Base-by-base conservation (phyloP, 1,284 basidiomycete genomes). In the Sparassis latifolia region DNA sequence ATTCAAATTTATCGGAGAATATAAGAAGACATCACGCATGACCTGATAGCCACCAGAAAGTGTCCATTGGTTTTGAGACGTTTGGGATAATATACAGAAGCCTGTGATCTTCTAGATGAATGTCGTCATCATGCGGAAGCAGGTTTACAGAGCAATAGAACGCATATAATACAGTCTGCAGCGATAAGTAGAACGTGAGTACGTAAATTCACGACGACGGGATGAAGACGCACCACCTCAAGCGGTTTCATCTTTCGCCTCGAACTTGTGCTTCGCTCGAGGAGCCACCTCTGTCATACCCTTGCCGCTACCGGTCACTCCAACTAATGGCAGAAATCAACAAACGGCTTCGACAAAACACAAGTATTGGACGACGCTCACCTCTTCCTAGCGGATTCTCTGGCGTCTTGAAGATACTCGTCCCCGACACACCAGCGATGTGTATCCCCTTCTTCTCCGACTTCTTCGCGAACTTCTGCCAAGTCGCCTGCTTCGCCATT, bases 391-490 rank as follows among this genome's bases (percentile, higher is more conserved):
- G 70, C 1, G 93, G 92, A 65, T 95, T 95, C 60, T 97, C 94
- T 10, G 94, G 92, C 3, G 94, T 98, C 71, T 92, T 90, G 78
- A 98, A 98, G 59, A 97, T 96, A 60, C 90, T 93, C 62, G 87
- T 92, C 40, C 93, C 93, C 49, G 89, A 74, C 30, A 92, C 79
- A 53, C 91, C 92, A 53, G 83, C 90, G 59, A 89, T 90, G 70
- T 86, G 87, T 37, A 94, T 86, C 5, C 94, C 94, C 73, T 98
- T 98, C 79, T 92, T 95, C 66, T 91, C 86, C 33, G 89, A 86
- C 74, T 97, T 97, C 73, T 95, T 96, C 9, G 95, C 90, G 75
- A 99, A 99, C 73, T 92, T 94, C 71, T 97, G 92, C 96, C 96
- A 99, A 27, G 86, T 86, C 56, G 81, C 82, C 74, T 97, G 92